These are phyloP conservation scores for Aspergillus chevalieri DNA, from an alignment of 2,329 filamentous ascomycete genomes.

Conservation along the genomic window DNA sequence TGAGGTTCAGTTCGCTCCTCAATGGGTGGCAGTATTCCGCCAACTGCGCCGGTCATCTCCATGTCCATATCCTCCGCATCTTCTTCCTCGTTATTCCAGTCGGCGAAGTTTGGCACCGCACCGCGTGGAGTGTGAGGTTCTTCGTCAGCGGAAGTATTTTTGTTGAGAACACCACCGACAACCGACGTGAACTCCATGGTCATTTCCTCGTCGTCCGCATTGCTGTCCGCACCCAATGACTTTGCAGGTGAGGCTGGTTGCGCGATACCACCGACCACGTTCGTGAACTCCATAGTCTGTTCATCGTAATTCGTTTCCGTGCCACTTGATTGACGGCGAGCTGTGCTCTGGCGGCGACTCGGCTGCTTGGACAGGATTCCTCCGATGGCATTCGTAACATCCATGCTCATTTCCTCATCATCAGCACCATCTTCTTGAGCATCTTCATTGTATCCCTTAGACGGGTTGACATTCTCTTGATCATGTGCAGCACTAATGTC, in stretches of 20 bases:
- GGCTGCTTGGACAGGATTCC: conserved; percentile 58
- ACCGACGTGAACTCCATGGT: conserved; percentile 45
- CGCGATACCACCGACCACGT: conserved; percentile 37
- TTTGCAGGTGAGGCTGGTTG: conserved; percentile 20
- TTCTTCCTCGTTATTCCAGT: conserved; percentile 22
- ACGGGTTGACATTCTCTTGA: conserved; percentile 41
- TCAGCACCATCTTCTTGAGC: conserved; percentile 36
- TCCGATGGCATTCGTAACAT: conserved; percentile 78
- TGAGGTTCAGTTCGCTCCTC: conserved; percentile 33
- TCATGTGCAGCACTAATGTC: conserved; percentile 38
- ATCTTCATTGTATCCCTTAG: conserved; percentile 13
- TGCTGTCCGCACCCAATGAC: conserved; percentile 22
- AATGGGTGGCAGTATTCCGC: conserved; percentile 37
- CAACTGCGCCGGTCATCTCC: conserved; percentile 54
- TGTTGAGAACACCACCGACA: conserved; percentile 37
- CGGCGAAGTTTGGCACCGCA: conserved; percentile 17
- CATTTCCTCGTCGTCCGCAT: conserved; percentile 39
- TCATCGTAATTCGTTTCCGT: conserved; percentile 43
- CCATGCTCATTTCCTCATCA: conserved; percentile 80
- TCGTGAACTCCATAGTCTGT: conserved; percentile 44
- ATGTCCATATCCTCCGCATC: conserved; percentile 40
- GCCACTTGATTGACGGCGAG: conserved; percentile 39
- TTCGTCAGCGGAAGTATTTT: conserved; percentile 10
- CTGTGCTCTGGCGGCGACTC: conserved; percentile 25
- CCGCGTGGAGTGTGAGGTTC: conserved; percentile 10